phyloP scores from a whole-genome alignment of 2,329 filamentous ascomycete species.

The Alternaria sp. region DNA sequence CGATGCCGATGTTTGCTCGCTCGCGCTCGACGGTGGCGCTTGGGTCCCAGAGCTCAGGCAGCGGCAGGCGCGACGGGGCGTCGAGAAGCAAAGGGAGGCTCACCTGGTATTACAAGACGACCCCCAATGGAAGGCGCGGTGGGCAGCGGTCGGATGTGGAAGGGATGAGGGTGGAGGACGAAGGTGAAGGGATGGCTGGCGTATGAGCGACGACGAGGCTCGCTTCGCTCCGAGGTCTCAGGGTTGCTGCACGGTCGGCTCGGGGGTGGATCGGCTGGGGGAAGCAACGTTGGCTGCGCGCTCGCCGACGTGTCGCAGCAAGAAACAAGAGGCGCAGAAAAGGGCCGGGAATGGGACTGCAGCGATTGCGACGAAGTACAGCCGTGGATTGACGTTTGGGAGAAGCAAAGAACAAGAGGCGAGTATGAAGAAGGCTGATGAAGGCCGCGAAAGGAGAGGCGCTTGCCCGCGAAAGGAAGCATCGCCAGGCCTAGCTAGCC shows the following conservation, averaged over 20 bases:
- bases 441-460: slow-evolving; percentile 30
- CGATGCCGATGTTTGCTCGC: slow-evolving; percentile 13
- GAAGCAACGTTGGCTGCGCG: slow-evolving; percentile 11
- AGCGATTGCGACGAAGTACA: slow-evolving; percentile 23
- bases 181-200: slow-evolving; percentile 37
- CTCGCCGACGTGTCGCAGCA: slow-evolving; percentile 29
- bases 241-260: slow-evolving; percentile 37
- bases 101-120: slow-evolving; percentile 38
- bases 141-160: slow-evolving; percentile 4
- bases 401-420: slow-evolving; percentile 19
- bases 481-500: slow-evolving; percentile 21
- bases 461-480: slow-evolving; percentile 28
- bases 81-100: slow-evolving; percentile 19
- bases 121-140: slow-evolving; percentile 7
- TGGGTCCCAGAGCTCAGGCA: slow-evolving; percentile 11
- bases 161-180: slow-evolving; percentile 11
- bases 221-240: slow-evolving; percentile 37
- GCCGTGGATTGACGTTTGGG: slow-evolving; percentile 16
- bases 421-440: slow-evolving; percentile 18
- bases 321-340: slow-evolving; percentile 28
- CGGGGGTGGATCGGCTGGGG: slow-evolving; percentile 32
- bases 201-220: slow-evolving; percentile 35
- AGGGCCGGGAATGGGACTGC: slow-evolving; percentile 30
- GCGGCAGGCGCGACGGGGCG: slow-evolving; percentile 11
- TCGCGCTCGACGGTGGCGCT: slow-evolving; percentile 2